Evolutionary conservation across 192 early-diverging fungal genomes (phyloP).

Genomic region (Rhizoclosmatium globosum): DNA sequence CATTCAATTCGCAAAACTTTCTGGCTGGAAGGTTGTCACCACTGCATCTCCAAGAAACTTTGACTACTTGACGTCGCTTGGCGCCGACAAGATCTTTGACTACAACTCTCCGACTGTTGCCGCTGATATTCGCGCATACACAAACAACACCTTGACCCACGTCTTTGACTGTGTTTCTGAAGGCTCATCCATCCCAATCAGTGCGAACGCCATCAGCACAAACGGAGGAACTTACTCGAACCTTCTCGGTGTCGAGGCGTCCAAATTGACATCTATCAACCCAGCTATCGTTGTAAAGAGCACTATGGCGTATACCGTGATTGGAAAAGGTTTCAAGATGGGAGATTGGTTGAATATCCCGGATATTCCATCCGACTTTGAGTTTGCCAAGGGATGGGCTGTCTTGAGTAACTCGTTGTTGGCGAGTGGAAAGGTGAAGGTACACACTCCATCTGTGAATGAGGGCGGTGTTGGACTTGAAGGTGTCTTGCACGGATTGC

Average conservation of each 20-base stretch:
- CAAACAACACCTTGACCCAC: slow-evolving; percentile 27
- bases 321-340: slow-evolving; percentile 37
- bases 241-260: neutral
- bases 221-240: neutral
- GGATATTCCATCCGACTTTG: slow-evolving; percentile 23
- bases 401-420: slow-evolving; percentile 29
- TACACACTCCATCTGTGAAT: slow-evolving; percentile 14
- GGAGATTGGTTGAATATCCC: neutral
- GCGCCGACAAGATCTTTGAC: slow-evolving; percentile 42
- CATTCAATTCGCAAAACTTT: slow-evolving; percentile 45
- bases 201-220: slow-evolving; percentile 20
- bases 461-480: slow-evolving; percentile 30
- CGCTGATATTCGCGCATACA: slow-evolving; percentile 30
- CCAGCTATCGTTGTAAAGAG: slow-evolving; percentile 13
- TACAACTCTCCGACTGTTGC: slow-evolving; percentile 41
- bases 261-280: neutral
- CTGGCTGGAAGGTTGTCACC: slow-evolving; percentile 10
- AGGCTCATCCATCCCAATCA: slow-evolving; percentile 28
- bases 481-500: slow-evolving; percentile 37
- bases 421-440: slow-evolving; percentile 44
- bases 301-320: slow-evolving; percentile 40
- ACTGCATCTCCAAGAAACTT: slow-evolving; percentile 34
- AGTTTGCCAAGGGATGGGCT: slow-evolving; percentile 37
- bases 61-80: slow-evolving; percentile 27
- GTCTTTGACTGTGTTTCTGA: slow-evolving; percentile 39